Evolutionary conservation across 2,329 filamentous ascomycete species (phyloP).

Genomic region (Bisporella sp.): DNA sequence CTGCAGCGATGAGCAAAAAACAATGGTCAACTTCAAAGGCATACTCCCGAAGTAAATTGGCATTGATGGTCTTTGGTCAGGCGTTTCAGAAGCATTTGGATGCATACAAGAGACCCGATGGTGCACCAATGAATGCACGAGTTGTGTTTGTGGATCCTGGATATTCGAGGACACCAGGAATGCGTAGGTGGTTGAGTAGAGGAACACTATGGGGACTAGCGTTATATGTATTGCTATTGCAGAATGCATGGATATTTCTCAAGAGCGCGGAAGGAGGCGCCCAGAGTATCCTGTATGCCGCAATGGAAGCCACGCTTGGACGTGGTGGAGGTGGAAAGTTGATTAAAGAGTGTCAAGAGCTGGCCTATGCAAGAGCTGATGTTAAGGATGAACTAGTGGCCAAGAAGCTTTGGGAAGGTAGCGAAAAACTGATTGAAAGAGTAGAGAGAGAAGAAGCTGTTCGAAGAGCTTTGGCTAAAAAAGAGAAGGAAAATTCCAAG

Average conservation of each 20-base stretch:
- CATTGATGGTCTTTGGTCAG: conserved; percentile 80
- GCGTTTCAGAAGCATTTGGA: conserved; percentile 91
- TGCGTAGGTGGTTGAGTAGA: conserved; percentile 76
- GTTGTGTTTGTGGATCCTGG: conserved; percentile 88
- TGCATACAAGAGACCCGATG: conserved; percentile 75
- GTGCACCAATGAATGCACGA: conserved; percentile 71
- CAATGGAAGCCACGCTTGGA: conserved; percentile 70
- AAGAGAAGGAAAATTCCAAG: conserved; percentile 28
- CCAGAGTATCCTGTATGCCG: conserved; percentile 78
- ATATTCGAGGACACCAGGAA: conserved; percentile 76
- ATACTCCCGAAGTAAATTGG: conserved; percentile 65
- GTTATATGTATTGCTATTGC: conserved; percentile 71
- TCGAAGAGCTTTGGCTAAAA: conserved; percentile 32
- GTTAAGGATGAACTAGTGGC: conserved; percentile 72
- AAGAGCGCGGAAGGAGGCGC: conserved; percentile 81
- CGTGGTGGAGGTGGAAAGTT: conserved; percentile 60
- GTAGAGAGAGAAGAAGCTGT: conserved; percentile 74
- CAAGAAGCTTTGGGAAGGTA: conserved; percentile 84
- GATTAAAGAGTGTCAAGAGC: conserved; percentile 82
- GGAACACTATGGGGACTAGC: conserved; percentile 76
- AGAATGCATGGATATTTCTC: conserved; percentile 78
- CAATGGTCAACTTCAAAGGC: conserved; percentile 49
- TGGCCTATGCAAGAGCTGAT: conserved; percentile 65
- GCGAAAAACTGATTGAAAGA: conserved; percentile 74
- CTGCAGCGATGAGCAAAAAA: conserved; percentile 35